Conservation (phyloP, 306 rosid genomes). For the Alnus rubra region DNA sequence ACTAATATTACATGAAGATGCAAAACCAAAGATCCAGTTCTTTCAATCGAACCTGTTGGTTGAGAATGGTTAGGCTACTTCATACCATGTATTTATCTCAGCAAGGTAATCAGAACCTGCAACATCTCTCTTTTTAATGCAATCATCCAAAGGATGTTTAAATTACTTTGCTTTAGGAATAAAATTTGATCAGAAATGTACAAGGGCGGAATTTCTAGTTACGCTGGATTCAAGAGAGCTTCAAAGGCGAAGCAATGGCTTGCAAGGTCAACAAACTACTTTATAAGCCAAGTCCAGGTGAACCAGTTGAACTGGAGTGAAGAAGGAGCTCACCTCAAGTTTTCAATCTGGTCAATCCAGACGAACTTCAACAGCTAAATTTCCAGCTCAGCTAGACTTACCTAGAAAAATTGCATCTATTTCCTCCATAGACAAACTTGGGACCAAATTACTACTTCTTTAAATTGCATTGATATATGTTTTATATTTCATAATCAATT, state of each 20-base stretch:
- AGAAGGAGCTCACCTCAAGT: neutral
- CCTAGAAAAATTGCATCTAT: neutral
- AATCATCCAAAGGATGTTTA: neutral
- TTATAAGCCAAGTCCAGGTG: neutral
- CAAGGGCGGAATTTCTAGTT: neutral
- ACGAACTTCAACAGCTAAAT: neutral
- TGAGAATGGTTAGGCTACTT: neutral
- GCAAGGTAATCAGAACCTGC: neutral
- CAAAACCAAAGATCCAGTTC: neutral
- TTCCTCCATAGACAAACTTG: neutral
- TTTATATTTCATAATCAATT: neutral
- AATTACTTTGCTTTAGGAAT: neutral
- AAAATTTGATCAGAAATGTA: neutral
- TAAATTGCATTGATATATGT: neutral
- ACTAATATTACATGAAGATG: neutral
- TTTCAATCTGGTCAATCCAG: neutral
- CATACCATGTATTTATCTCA: neutral
- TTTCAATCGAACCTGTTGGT: neutral
- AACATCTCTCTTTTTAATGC: neutral
- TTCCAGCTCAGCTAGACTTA: neutral
- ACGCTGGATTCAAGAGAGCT: neutral
- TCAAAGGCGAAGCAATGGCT: neutral
- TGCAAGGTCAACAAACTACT: neutral
- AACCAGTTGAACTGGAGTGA: neutral
- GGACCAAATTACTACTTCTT: neutral